Evolutionary conservation across 441 rosid species (phyloP).

Genomic region (Metrosideros polymorpha): DNA sequence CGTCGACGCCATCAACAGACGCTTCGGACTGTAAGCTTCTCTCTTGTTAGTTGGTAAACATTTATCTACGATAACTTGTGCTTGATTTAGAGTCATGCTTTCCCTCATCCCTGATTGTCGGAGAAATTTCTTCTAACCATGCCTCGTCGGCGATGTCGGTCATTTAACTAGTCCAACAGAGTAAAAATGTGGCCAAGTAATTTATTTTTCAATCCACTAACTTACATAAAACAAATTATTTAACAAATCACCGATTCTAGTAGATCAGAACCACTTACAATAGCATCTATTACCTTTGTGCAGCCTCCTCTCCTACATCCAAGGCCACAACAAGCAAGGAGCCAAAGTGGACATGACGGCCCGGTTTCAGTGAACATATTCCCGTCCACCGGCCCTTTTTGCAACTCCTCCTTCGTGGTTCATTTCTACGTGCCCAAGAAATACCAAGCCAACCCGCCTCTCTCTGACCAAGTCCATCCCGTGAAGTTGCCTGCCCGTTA

Average conservation of each 20-base stretch:
- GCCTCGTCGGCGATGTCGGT: too few relatives aligned
- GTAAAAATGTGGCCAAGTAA: too few relatives aligned
- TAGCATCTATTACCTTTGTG: not conserved
- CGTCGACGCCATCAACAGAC: not conserved
- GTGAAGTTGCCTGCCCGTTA: not conserved
- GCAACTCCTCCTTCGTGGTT: not conserved
- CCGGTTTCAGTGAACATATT: slow-evolving; percentile 7
- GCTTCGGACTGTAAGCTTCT: not conserved
- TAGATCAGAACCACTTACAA: too few relatives aligned
- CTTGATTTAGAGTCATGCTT: too few relatives aligned
- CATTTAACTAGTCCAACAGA: too few relatives aligned
- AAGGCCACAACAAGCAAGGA: slow-evolving; percentile 17
- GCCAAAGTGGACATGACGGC: slow-evolving; percentile 14
- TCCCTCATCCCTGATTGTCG: too few relatives aligned
- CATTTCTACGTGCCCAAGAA: slow-evolving; percentile 12
- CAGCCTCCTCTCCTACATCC: slow-evolving; percentile 7
- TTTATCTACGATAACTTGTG: not conserved
- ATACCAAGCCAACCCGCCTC: slow-evolving; percentile 4
- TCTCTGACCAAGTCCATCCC: not conserved
- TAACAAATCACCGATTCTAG: too few relatives aligned
- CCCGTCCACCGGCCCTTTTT: not conserved
- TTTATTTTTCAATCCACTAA: too few relatives aligned
- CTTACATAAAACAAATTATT: too few relatives aligned
- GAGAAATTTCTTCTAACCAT: too few relatives aligned
- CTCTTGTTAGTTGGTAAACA: not conserved